phyloP scores from a whole-genome alignment of 768 basidiomycete species.

The Fibroporia radiculosa region DNA sequence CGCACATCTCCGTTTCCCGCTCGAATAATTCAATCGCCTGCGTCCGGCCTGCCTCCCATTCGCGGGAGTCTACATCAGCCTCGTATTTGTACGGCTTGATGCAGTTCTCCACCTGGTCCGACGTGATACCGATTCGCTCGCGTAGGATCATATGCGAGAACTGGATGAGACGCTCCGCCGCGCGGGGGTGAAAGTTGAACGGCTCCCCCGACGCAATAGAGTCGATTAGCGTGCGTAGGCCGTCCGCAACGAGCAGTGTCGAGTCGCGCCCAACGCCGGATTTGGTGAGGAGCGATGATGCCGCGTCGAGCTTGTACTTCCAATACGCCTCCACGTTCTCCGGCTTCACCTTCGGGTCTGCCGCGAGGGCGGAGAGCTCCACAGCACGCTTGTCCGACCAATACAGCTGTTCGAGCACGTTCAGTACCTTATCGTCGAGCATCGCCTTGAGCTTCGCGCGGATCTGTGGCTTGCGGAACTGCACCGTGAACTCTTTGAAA shows the following conservation, averaged over 20 bases:
- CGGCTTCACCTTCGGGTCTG: conserved; percentile 60
- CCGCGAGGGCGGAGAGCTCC: conserved; percentile 66
- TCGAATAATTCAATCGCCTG: conserved; percentile 74
- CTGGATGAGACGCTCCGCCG: conserved; percentile 83
- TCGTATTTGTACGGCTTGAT: conserved; percentile 99
- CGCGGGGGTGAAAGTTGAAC: conserved; percentile 83
- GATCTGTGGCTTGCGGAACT: conserved; percentile 86
- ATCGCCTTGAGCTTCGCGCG: conserved; percentile 83
- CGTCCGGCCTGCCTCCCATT: conserved; percentile 85
- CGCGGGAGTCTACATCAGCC: conserved; percentile 85
- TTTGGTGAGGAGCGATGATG: conserved; percentile 88
- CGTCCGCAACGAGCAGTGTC: conserved; percentile 91
- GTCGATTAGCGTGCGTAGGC: conserved; percentile 82
- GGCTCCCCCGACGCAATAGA: conserved; percentile 85
- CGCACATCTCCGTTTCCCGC: conserved; percentile 78
- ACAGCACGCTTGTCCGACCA: conserved; percentile 86
- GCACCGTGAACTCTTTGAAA: conserved; percentile 78
- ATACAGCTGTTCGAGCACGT: conserved; percentile 93
- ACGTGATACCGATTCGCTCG: conserved; percentile 89
- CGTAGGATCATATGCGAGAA: conserved; percentile 91
- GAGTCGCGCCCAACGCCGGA: conserved; percentile 93
- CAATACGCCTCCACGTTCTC: conserved; percentile 86
- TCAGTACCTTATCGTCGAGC: conserved; percentile 96
- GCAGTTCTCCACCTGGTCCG: conserved; percentile 98
- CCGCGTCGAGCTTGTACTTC: conserved; percentile 94